These are phyloP conservation scores for Pharus latifolius DNA, from an alignment of 176 grass and related monocot genomes.

Conservation along the genomic window DNA sequence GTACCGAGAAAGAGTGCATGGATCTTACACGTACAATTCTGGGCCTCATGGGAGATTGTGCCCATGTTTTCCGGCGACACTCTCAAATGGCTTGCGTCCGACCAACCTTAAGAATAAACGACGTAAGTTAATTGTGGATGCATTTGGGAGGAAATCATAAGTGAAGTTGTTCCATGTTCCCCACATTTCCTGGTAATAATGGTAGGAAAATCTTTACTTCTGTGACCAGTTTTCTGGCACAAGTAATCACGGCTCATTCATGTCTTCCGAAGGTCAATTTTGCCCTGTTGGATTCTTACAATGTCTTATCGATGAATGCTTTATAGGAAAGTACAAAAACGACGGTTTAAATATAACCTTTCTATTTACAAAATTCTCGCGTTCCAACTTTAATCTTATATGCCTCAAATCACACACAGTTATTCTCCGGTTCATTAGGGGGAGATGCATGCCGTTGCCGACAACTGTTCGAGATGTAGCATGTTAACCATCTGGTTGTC, in stretches of 20 bases:
- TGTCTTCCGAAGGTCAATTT: no score
- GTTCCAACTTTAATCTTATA: no score
- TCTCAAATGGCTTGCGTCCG: constrained; percentile 55
- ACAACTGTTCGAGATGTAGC: background rate
- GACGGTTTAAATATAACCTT: no score
- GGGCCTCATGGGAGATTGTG: constrained; percentile 78
- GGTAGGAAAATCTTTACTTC: no score
- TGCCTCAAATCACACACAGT: no score
- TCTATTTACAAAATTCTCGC: no score
- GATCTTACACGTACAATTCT: constrained; percentile 41
- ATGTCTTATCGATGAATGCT: no score
- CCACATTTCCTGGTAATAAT: background rate
- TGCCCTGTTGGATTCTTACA: no score
- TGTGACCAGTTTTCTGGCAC: background rate
- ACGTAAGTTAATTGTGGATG: background rate
- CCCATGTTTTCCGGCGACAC: constrained; percentile 68
- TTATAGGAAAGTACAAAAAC: no score
- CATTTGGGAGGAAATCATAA: background rate
- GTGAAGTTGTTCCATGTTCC: background rate
- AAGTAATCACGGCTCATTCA: background rate
- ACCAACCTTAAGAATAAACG: constrained; percentile 24
- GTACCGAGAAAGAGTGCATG: constrained; percentile 56
- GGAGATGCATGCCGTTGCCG: no score
- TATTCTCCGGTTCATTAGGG: no score
- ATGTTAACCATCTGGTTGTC: background rate